phyloP scores from a whole-genome alignment of 768 basidiomycete genomes.

The Amanita phalloides region DNA sequence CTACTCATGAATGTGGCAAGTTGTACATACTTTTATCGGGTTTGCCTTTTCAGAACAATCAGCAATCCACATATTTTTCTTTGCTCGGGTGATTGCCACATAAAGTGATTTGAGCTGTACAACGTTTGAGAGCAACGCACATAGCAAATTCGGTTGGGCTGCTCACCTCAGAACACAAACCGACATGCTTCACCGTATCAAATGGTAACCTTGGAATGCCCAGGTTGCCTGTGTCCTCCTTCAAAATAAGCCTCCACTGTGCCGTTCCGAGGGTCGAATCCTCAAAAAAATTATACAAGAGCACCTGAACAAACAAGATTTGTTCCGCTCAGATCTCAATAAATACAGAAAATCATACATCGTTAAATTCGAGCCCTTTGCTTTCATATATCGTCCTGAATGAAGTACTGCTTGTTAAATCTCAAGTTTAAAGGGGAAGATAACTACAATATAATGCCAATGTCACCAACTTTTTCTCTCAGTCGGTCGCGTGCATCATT shows the following conservation, averaged over 20 bases:
- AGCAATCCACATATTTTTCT: slow-evolving; percentile 61
- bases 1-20: background rate
- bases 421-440: background rate
- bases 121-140: background rate
- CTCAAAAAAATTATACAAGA: slow-evolving; percentile 67
- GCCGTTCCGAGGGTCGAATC: slow-evolving; percentile 40
- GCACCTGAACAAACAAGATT: slow-evolving; percentile 33
- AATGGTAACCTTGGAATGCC: slow-evolving; percentile 27
- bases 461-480: slow-evolving; percentile 40
- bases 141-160: background rate
- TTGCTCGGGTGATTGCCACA: slow-evolving; percentile 60
- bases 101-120: slow-evolving; percentile 55
- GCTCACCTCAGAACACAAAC: slow-evolving; percentile 47
- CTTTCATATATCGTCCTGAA: slow-evolving; percentile 47
- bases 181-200: slow-evolving; percentile 37
- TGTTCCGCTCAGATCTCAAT: background rate
- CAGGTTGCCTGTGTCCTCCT: slow-evolving; percentile 17
- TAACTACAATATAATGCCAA: slow-evolving; percentile 48
- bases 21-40: slow-evolving; percentile 40
- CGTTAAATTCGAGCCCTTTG: slow-evolving; percentile 61
- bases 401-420: background rate
- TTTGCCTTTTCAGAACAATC: slow-evolving; percentile 48
- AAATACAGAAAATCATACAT: slow-evolving; percentile 23
- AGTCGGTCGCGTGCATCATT: slow-evolving; percentile 38
- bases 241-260: slow-evolving; percentile 53